Evolutionary conservation across 345 rosid species (phyloP).

Genomic region (Stellera chamaejasme): DNA sequence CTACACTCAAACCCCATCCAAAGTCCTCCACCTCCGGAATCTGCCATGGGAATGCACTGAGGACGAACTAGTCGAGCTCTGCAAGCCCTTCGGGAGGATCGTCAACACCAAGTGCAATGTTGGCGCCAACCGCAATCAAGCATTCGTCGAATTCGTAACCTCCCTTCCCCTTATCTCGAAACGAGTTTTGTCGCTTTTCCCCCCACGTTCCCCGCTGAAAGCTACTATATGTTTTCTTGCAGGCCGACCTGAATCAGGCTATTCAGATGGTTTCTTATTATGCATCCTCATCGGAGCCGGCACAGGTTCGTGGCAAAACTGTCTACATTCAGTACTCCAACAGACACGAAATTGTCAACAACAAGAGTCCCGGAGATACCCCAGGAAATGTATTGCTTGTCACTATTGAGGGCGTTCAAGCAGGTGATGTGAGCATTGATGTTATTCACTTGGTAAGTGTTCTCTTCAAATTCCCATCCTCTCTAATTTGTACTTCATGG

Average conservation of each 20-base stretch:
- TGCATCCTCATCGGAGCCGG: slow-evolving; percentile 96
- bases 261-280: slow-evolving; percentile 95
- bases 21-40: slow-evolving; percentile 88
- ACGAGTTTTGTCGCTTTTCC: background rate
- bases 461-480: background rate
- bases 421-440: slow-evolving; percentile 90
- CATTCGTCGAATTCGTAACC: slow-evolving; percentile 87
- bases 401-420: slow-evolving; percentile 91
- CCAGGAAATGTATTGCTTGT: slow-evolving; percentile 94
- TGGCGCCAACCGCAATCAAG: slow-evolving; percentile 93
- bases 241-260: slow-evolving; percentile 86
- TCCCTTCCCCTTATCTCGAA: background rate
- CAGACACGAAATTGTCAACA: slow-evolving; percentile 92
- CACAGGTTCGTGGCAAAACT: slow-evolving; percentile 89
- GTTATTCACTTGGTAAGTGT: slow-evolving; percentile 83
- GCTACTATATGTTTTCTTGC: slow-evolving; percentile 12
- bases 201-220: too few relatives aligned
- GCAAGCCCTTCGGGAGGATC: slow-evolving; percentile 88
- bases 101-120: slow-evolving; percentile 91
- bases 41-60: slow-evolving; percentile 93
- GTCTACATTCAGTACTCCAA: slow-evolving; percentile 95
- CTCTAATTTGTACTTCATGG: background rate
- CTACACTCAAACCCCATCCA: slow-evolving; percentile 92
- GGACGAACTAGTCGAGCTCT: slow-evolving; percentile 90
- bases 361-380: slow-evolving; percentile 91